These are phyloP conservation scores for Flaveria floridana DNA, from an alignment of 140 eudicot genomes.

Conservation along the genomic window DNA sequence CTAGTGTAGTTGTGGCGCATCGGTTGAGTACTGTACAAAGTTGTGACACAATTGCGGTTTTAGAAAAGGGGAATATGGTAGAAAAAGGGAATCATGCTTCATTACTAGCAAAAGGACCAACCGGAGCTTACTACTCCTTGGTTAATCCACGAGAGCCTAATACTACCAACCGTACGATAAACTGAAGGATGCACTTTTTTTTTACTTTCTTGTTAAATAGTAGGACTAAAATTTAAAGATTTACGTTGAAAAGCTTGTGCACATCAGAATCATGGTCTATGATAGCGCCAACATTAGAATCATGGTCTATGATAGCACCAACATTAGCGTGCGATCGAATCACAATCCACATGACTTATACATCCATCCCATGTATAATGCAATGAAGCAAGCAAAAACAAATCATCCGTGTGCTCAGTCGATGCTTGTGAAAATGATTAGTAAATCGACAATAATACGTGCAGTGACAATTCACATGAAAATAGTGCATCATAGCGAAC, in stretches of 20 bases:
- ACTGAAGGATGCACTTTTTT: neutral
- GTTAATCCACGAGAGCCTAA: slow-evolving; percentile 42
- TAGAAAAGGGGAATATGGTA: slow-evolving; percentile 55
- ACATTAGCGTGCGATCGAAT: too few species aligned
- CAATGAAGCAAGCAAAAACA: neutral
- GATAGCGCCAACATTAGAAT: too few species aligned
- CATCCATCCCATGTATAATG: neutral
- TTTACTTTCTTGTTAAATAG: neutral
- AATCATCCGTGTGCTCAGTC: neutral
- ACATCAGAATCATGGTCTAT: neutral
- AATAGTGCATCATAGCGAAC: neutral
- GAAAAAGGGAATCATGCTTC: slow-evolving; percentile 55
- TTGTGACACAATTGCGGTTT: slow-evolving; percentile 50
- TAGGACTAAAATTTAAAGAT: neutral
- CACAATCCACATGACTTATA: neutral
- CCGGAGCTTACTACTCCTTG: slow-evolving; percentile 50
- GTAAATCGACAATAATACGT: neutral
- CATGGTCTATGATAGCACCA: too few species aligned
- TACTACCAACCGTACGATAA: neutral
- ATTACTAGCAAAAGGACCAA: slow-evolving; percentile 44
- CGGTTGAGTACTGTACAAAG: slow-evolving; percentile 51
- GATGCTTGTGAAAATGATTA: neutral
- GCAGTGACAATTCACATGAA: neutral
- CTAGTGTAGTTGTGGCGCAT: slow-evolving; percentile 64
- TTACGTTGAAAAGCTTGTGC: neutral